These are phyloP conservation scores for Paramecium biaurelia DNA, from an alignment of 73 alveolate species.

Conservation along the genomic window DNA sequence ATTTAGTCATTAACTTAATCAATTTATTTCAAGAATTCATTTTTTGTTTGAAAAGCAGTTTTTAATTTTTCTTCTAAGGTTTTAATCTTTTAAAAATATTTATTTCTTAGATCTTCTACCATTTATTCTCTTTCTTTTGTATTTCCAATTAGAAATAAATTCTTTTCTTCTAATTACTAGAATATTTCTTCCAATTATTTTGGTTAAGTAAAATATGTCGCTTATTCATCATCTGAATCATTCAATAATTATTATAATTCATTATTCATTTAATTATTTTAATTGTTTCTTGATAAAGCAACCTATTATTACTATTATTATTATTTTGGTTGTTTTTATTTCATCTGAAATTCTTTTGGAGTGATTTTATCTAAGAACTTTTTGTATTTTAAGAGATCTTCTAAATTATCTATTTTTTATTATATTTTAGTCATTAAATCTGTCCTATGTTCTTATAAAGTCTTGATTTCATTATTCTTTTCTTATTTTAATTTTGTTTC, in stretches of 20 bases:
- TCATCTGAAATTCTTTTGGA: constrained; percentile 50
- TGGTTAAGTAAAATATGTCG: constrained; percentile 55
- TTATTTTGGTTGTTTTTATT: background rate
- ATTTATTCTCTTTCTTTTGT: constrained; percentile 60
- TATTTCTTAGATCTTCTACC: constrained; percentile 58
- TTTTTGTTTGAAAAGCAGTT: constrained; percentile 36
- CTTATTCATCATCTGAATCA: constrained; percentile 61
- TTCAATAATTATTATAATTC: constrained; percentile 44
- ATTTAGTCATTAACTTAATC: constrained; percentile 48
- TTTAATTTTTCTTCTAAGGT: constrained; percentile 32
- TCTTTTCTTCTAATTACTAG: constrained; percentile 49
- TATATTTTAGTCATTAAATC: constrained; percentile 52
- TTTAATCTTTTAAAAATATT: constrained; percentile 25
- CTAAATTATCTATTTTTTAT: constrained; percentile 54
- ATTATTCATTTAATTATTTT: background rate
- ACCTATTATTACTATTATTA: constrained; percentile 5
- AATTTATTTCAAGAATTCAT: constrained; percentile 20
- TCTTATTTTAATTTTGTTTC: constrained; percentile 52
- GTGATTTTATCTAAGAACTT: constrained; percentile 60
- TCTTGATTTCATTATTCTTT: constrained; percentile 40
- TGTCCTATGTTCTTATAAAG: constrained; percentile 31
- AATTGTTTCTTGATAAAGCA: background rate
- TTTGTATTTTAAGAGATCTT: constrained; percentile 55
- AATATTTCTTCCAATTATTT: constrained; percentile 58
- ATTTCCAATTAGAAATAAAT: constrained; percentile 54